These are phyloP conservation scores for Exophiala mesophila DNA, from an alignment of 2,329 filamentous ascomycete genomes.

Conservation along the genomic window DNA sequence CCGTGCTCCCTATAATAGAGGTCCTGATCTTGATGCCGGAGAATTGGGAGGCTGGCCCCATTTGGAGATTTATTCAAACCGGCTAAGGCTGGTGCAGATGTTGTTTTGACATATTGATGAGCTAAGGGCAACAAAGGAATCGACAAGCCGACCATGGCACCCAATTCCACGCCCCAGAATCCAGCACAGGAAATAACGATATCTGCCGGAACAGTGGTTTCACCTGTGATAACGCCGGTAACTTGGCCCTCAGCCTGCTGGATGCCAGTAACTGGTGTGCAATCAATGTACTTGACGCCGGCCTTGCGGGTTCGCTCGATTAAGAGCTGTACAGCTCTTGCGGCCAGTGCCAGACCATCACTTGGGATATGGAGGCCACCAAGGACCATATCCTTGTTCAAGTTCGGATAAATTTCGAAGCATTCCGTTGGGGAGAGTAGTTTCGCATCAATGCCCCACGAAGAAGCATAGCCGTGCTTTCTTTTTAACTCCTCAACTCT, in stretches of 20 bases:
- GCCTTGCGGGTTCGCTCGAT: conserved; percentile 54
- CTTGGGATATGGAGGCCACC: conserved; percentile 57
- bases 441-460: conserved; percentile 56
- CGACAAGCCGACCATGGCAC: conserved; percentile 54
- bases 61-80: conserved; percentile 43
- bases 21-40: conserved; percentile 60
- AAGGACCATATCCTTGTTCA: conserved; percentile 51
- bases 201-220: conserved; percentile 51
- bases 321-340: conserved; percentile 57
- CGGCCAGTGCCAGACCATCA: conserved; percentile 58
- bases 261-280: conserved; percentile 56
- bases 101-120: conserved; percentile 62
- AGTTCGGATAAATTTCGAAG: conserved; percentile 48
- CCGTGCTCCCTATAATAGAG: conserved; percentile 63
- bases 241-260: conserved; percentile 46
- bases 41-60: conserved; percentile 53
- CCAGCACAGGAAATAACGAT: conserved; percentile 60
- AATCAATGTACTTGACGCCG: conserved; percentile 55
- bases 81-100: conserved; percentile 43
- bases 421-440: conserved; percentile 52
- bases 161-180: conserved; percentile 63
- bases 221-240: conserved; percentile 52
- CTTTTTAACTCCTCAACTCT: conserved; percentile 58
- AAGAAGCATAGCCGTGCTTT: conserved; percentile 56
- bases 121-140: conserved; percentile 58